Percentiles rank a stretch among this genome's conserved stretches.
Conservation (phyloP, 306 rosid species). For the Abrus precatorius region DNA sequence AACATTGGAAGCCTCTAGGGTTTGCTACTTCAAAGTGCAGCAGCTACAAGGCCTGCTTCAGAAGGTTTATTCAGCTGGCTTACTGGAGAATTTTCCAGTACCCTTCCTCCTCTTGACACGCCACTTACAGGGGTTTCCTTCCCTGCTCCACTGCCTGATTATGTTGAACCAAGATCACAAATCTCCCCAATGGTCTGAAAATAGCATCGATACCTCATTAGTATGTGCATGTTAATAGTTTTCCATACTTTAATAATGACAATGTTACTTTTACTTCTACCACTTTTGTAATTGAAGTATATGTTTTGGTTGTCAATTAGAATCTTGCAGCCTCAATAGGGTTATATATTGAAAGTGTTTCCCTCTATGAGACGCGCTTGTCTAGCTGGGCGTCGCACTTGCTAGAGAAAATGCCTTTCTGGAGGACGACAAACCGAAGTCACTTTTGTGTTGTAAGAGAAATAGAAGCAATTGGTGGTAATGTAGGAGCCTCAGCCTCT, state of each 20-base stretch:
- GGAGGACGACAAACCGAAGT: constrained; percentile 24
- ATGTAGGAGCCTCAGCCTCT: constrained; percentile 32
- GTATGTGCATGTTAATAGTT: not conserved
- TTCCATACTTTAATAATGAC: not conserved
- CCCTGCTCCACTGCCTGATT: constrained; percentile 30
- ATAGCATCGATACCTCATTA: constrained; percentile 24
- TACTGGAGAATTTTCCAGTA: not conserved
- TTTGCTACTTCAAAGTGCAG: not conserved
- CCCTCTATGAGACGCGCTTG: constrained; percentile 25
- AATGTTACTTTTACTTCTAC: not conserved
- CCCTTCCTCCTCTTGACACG: constrained; percentile 21
- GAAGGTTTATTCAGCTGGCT: constrained; percentile 8
- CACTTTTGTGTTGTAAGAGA: constrained; percentile 29
- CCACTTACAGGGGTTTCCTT: constrained; percentile 10
- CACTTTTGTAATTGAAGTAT: not conserved
- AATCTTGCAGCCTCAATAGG: constrained; percentile 26
- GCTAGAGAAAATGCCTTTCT: constrained; percentile 26
- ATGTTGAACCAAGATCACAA: constrained; percentile 32
- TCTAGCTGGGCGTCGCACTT: constrained; percentile 13
- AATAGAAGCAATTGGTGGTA: constrained; percentile 14
- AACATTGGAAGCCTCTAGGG: not conserved
- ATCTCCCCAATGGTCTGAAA: constrained; percentile 25
- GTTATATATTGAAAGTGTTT: constrained; percentile 15
- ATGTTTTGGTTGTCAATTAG: not conserved
- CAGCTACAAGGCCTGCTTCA: not conserved